phyloP scores from a whole-genome alignment of 1,139 yeast species.

The Wickerhamomyces sp. region DNA sequence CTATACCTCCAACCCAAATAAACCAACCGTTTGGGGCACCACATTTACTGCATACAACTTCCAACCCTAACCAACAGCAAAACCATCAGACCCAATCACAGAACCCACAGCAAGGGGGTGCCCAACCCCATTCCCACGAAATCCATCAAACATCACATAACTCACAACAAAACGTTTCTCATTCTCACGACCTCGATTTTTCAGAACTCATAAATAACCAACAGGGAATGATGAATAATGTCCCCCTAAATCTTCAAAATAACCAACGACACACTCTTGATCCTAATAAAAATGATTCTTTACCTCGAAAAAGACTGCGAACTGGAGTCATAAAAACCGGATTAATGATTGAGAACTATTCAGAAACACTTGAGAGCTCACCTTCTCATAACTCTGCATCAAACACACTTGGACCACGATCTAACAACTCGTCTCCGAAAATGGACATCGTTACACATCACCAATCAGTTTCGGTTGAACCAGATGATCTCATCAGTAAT shows the following conservation, averaged over 20 bases:
- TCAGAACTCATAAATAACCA: neutral
- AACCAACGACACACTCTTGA: neutral
- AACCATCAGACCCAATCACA: too few relatives aligned
- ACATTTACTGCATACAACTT: too few relatives aligned
- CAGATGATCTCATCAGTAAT: neutral
- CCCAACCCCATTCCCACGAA: neutral
- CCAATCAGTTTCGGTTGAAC: neutral
- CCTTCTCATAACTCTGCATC: neutral
- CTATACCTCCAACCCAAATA: too few relatives aligned
- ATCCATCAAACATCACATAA: neutral
- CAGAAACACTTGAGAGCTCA: neutral
- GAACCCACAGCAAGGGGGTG: too few relatives aligned
- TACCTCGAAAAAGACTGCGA: constrained; percentile 4
- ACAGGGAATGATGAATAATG: neutral
- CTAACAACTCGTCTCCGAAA: too few relatives aligned
- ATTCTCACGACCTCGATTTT: neutral
- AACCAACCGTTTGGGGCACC: too few relatives aligned
- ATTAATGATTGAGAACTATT: constrained; percentile 6
- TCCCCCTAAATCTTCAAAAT: neutral
- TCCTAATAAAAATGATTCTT: neutral
- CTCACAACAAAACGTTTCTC: constrained; percentile 3
- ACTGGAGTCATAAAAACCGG: constrained; percentile 7
- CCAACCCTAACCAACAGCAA: too few relatives aligned
- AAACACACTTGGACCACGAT: neutral
- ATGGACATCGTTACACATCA: too few relatives aligned